Evolutionary conservation across 2,329 filamentous ascomycete genomes (phyloP), one percentile per base, ranked within the genome.

Genomic region (Pseudopyricularia cyperi): DNA sequence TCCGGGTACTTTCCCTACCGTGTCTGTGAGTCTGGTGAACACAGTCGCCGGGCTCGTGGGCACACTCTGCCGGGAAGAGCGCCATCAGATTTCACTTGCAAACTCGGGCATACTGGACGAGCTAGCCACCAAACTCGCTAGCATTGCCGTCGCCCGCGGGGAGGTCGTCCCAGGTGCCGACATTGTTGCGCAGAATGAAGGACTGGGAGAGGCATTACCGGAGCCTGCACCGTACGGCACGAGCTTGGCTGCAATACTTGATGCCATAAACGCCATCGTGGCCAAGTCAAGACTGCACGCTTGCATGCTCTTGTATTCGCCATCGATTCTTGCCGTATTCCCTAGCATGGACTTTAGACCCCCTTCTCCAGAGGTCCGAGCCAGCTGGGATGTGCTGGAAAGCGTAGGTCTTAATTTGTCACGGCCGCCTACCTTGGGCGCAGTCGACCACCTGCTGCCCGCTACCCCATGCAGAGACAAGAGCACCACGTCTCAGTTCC

Each of bases 241-340:
- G 26, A 79, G 77, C 54, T 68, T 95, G 37, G 75, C 81, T 2
- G 80, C 81, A 9, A 77, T 95, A 17, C 69, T 97, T 7, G 83
- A 89, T 55, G 87, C 90, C 0, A 79, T 95, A 50, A 77, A 82
- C 19, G 77, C 82, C 46, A 85, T 96, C 48, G 78, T 95, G 49
- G 78, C 82, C 55, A 80, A 87, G 59, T 96, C 91, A 1, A 84
- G 83, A 58, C 87, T 84, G 65, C 80, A 89, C 52, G 83, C 87
- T 9, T 83, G 83, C 57, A 79, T 87, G 59, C 75, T 87, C 48
- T 67, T 85, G 44, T 83, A 78, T 54, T 84, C 85, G 1, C 83
- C 83, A 2, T 76, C 80, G 0, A 79, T 89, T 39, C 68, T 87
- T 52, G 79, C 83, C 19, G 77, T 87, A 11, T 86, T 89, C 55